phyloP scores from a whole-genome alignment of 2,329 filamentous ascomycete species.

The Helminthosporium solani region DNA sequence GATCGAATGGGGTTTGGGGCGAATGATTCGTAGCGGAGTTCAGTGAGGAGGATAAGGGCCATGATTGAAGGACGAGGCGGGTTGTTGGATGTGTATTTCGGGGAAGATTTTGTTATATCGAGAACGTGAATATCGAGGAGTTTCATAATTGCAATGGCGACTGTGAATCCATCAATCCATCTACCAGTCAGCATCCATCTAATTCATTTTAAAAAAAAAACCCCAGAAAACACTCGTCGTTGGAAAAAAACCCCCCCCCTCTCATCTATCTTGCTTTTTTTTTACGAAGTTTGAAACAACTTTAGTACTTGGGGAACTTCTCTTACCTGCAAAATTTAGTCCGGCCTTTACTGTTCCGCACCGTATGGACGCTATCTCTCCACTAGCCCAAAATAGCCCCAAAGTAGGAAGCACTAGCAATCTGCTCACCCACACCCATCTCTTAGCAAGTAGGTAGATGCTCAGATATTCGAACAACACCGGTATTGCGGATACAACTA shows the following conservation, averaged over 20 bases:
- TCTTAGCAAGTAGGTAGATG: conserved; percentile 10
- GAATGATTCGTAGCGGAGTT: conserved; percentile 48
- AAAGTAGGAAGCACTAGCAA: conserved; percentile 9
- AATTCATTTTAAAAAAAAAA: too few species aligned
- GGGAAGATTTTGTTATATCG: conserved; percentile 35
- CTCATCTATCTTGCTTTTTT: too few species aligned
- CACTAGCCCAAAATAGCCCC: conserved; percentile 11
- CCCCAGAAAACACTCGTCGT: too few species aligned
- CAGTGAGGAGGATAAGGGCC: conserved; percentile 39
- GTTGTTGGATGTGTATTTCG: conserved; percentile 30
- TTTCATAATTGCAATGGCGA: conserved; percentile 45
- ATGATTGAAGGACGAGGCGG: conserved; percentile 11
- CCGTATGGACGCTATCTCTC: conserved; percentile 10
- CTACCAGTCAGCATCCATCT: too few species aligned
- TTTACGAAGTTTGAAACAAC: too few species aligned
- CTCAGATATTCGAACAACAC: conserved; percentile 8
- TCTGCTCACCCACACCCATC: conserved; percentile 3
- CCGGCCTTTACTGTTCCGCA: conserved; percentile 10
- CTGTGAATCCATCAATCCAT: conserved; percentile 16
- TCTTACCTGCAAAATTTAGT: conserved; percentile 17
- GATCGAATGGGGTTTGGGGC: conserved; percentile 44
- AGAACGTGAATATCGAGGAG: conserved; percentile 45
- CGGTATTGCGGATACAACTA: conserved; percentile 10
- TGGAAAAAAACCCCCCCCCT: too few species aligned
- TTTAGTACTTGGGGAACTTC: neutral